Evolutionary conservation across 2,329 filamentous ascomycete genomes (phyloP), one percentile per base, ranked within the genome.

Genomic region (Ophiostoma piceae): DNA sequence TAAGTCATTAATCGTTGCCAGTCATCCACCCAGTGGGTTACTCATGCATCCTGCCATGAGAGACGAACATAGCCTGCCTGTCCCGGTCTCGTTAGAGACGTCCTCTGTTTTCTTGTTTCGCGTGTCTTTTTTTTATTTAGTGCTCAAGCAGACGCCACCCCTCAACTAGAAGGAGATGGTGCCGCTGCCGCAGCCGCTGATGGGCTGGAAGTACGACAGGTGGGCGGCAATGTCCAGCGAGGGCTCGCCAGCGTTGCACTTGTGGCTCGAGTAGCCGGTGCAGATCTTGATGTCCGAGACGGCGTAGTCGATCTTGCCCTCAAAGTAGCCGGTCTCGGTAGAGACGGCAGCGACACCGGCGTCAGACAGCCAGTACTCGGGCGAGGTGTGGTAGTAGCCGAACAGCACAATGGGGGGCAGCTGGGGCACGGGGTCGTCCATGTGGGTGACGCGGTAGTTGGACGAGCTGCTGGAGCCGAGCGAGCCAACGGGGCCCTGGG

Each of bases 361-460:
- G 41, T 74, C 76, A 8, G 79, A 76, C 47, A 90, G 80, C 83
- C 86, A 92, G 79, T 88, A 91, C 81, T 92, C 90, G 1, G 90
- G 88, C 19, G 82, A 85, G n/a, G 86, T 84, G 77, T 92, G 90
- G 54, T 84, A 80, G 80, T 87, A 92, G 43, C 85, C 84, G 68
- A 89, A 19, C 5, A 65, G 77, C 65, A 84, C 68, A 70, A 86
- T 78, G 12, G 88, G 85, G 1, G 90, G 90, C 51, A 93, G 81
- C 62, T 87, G 84, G 0, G 90, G 88, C 1, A 92, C 85, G 0
- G 88, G 87, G 76, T 93, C 91, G 74, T 84, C 80, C 60, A 78
- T 79, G 78, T 92, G 89, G 1, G 90, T 92, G 68, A 91, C 81
- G 72, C 90, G 87, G 79, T 83, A 89, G 73, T 86, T 84, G 69